Conservation (phyloP, 2,329 filamentous ascomycete species). For the Domatiomyces catenatus region DNA sequence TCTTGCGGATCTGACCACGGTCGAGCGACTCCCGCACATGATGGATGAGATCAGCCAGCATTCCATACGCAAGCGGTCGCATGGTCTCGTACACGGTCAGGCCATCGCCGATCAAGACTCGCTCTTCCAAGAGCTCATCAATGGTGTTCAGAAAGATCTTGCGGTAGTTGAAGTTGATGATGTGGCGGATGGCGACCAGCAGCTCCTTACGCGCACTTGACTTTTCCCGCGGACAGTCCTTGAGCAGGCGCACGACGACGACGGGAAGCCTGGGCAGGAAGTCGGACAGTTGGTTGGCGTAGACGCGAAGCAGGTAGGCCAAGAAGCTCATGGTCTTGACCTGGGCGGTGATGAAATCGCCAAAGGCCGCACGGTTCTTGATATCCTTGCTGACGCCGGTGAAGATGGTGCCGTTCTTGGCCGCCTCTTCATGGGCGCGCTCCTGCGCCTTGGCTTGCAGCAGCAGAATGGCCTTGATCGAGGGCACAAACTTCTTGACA, state of each 20-base stretch:
- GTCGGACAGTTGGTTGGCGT: conserved; percentile 71
- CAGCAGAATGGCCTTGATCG: conserved; percentile 79
- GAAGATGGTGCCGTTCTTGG: conserved; percentile 64
- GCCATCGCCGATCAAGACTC: conserved; percentile 86
- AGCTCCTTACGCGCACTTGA: conserved; percentile 88
- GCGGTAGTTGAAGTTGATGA: conserved; percentile 97
- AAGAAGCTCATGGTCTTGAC: conserved; percentile 99
- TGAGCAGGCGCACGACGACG: conserved; percentile 77
- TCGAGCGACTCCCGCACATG: conserved; percentile 82
- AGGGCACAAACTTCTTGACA: conserved; percentile 78
- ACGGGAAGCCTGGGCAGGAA: conserved; percentile 74
- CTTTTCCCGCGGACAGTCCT: conserved; percentile 90
- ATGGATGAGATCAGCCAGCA: conserved; percentile 95
- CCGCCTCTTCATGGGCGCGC: conserved; percentile 75
- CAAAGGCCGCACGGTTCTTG: conserved; percentile 83
- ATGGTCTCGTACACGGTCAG: conserved; percentile 94
- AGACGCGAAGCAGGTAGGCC: conserved; percentile 78
- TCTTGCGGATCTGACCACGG: conserved; percentile 83
- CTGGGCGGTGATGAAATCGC: conserved; percentile 93
- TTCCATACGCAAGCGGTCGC: conserved; percentile 88
- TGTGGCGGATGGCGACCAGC: conserved; percentile 88
- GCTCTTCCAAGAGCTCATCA: conserved; percentile 83
- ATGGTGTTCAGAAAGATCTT: conserved; percentile 92
- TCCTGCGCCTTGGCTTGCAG: conserved; percentile 87
- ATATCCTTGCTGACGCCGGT: conserved; percentile 88